Conservation (phyloP, 2,329 filamentous ascomycete species). For the Pestalotiopsis sp. region DNA sequence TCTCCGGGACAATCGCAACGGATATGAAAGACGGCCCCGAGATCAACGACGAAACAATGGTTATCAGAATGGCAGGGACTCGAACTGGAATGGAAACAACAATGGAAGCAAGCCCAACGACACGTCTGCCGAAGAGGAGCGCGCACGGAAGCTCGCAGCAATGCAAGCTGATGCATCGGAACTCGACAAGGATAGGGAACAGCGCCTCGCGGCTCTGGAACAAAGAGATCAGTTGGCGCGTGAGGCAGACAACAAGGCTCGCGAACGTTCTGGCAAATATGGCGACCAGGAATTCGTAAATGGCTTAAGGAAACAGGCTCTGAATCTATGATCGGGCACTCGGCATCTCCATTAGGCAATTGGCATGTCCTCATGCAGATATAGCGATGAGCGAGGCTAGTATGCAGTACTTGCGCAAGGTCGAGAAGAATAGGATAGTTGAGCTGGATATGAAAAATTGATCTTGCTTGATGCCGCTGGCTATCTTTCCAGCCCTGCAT, state of each 20-base stretch:
- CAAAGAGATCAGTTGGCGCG: constrained; percentile 65
- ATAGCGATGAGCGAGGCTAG: too few relatives aligned
- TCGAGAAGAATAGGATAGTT: too few relatives aligned
- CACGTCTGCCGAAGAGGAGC: constrained; percentile 47
- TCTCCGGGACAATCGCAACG: not conserved
- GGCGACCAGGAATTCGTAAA: constrained; percentile 69
- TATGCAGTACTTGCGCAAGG: too few relatives aligned
- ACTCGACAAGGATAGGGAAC: constrained; percentile 71
- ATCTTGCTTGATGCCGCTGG: too few relatives aligned
- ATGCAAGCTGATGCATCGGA: constrained; percentile 75
- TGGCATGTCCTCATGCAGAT: too few relatives aligned
- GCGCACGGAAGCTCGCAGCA: constrained; percentile 68
- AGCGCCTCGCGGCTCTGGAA: constrained; percentile 68
- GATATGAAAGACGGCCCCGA: not conserved
- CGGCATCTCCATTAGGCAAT: too few relatives aligned
- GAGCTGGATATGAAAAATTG: too few relatives aligned
- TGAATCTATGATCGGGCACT: constrained; percentile 16
- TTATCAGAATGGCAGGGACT: constrained; percentile 8
- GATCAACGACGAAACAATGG: constrained; percentile 9
- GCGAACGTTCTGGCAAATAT: constrained; percentile 61
- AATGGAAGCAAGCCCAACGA: constrained; percentile 37
- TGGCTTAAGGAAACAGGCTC: constrained; percentile 60
- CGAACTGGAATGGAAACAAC: constrained; percentile 20
- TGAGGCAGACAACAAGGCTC: constrained; percentile 68
- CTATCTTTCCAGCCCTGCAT: too few relatives aligned